Conservation (phyloP, 257 asterid genomes). For the Capsicum chinense region DNA sequence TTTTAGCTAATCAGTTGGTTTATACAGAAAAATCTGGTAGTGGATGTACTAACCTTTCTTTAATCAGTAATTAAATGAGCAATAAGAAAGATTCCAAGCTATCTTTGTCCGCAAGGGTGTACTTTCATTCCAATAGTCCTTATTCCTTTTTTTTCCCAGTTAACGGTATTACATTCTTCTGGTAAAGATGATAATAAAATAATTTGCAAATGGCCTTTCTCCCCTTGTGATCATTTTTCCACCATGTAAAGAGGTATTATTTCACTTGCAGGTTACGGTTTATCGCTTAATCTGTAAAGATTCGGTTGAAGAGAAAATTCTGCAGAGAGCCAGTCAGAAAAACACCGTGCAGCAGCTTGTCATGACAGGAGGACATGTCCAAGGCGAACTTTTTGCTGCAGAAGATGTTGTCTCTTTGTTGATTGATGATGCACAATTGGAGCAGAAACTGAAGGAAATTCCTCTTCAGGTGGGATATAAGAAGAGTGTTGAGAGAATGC, state of each 20-base stretch:
- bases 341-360: constrained; percentile 97
- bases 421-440: constrained; percentile 91
- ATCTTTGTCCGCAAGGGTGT: neutral
- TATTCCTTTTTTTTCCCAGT: neutral
- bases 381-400: constrained; percentile 97
- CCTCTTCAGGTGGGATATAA: constrained; percentile 74
- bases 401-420: constrained; percentile 90
- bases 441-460: constrained; percentile 87
- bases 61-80: constrained; percentile 13
- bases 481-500: neutral
- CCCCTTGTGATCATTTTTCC: neutral
- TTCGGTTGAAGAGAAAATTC: constrained; percentile 92
- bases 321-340: constrained; percentile 96
- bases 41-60: constrained; percentile 3
- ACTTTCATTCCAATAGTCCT: neutral
- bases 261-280: constrained; percentile 70
- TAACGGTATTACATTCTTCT: neutral
- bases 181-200: neutral
- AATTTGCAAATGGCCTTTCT: constrained; percentile 13
- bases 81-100: constrained; percentile 15
- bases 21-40: neutral
- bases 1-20: constrained; percentile 25
- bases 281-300: constrained; percentile 93
- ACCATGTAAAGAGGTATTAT: constrained; percentile 16
- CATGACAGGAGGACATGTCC: constrained; percentile 99